Conservation (phyloP, 2,329 filamentous ascomycete genomes). For the Cercospora citrullina region DNA sequence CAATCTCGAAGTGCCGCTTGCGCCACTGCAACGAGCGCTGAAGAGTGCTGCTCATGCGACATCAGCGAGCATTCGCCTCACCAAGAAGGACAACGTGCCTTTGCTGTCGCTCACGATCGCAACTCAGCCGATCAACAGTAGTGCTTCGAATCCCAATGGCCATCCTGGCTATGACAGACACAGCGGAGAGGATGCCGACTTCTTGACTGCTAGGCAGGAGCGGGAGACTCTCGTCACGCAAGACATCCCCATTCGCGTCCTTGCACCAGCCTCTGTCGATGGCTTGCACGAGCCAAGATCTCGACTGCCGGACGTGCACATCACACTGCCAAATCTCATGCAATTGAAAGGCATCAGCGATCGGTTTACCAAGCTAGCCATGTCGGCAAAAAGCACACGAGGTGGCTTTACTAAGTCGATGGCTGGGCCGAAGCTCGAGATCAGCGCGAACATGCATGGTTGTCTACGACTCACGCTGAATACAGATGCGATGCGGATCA, state of each 20-base stretch:
- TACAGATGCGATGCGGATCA: constrained; percentile 82
- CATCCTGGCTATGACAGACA: constrained; percentile 24
- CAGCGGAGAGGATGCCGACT: constrained; percentile 34
- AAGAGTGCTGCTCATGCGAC: constrained; percentile 81
- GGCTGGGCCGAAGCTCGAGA: constrained; percentile 67
- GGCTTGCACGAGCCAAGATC: constrained; percentile 91
- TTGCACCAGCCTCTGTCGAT: constrained; percentile 80
- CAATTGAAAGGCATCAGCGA: constrained; percentile 94
- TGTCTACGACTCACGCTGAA: constrained; percentile 74
- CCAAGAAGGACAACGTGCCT: constrained; percentile 86
- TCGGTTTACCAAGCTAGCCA: constrained; percentile 84
- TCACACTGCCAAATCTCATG: constrained; percentile 80
- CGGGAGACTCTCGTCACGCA: constrained; percentile 92
- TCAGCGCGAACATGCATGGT: constrained; percentile 94
- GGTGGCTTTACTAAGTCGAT: constrained; percentile 40
- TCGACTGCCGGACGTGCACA: constrained; percentile 89
- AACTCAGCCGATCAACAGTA: constrained; percentile 64
- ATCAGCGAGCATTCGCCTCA: constrained; percentile 81
- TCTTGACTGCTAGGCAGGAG: constrained; percentile 60
- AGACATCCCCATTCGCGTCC: constrained; percentile 90
- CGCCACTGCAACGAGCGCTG: constrained; percentile 83
- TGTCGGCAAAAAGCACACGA: constrained; percentile 41
- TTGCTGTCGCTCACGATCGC: constrained; percentile 88
- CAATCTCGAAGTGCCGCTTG: constrained; percentile 92
- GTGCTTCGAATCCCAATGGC: constrained; percentile 40